These are phyloP conservation scores for Combretum micranthum DNA, from an alignment of 345 rosid species.

Conservation along the genomic window DNA sequence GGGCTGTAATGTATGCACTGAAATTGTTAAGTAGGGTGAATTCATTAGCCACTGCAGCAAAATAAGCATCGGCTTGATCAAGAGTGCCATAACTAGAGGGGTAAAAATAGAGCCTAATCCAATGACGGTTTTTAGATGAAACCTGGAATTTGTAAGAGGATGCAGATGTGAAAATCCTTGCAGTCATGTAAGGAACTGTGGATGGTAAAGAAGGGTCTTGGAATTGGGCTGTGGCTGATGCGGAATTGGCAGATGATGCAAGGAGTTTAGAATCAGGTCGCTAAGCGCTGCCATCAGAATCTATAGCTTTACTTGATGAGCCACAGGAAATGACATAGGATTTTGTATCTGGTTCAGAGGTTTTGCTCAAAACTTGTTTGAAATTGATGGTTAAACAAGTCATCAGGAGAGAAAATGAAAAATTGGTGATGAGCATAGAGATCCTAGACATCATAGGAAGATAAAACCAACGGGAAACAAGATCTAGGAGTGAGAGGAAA, in stretches of 20 bases:
- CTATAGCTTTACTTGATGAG: conserved; percentile 18
- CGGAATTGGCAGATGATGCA: conserved; percentile 9
- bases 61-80: conserved; percentile 23
- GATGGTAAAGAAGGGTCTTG: conserved; percentile 50
- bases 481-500: no score
- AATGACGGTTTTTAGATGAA: conserved; percentile 18
- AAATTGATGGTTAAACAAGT: no score
- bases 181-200: conserved; percentile 42
- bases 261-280: conserved; percentile 30
- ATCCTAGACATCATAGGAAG: no score
- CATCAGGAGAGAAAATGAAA: no score
- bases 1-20: conserved; percentile 41
- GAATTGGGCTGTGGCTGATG: conserved; percentile 15
- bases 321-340: conserved; percentile 36
- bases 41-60: conserved; percentile 27
- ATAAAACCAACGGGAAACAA: no score
- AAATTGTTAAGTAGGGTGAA: conserved; percentile 46
- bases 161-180: conserved; percentile 40
- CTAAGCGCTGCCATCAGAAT: conserved; percentile 38
- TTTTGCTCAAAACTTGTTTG: conserved; percentile 8
- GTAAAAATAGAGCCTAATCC: conserved; percentile 47
- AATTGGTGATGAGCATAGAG: no score
- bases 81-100: conserved; percentile 27
- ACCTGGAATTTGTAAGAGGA: conserved; percentile 36
- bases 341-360: conserved; percentile 5